Evolutionary conservation across 2,329 filamentous ascomycete species (phyloP), one percentile per base, ranked within the genome.

Genomic region (Eurotiales sp.): DNA sequence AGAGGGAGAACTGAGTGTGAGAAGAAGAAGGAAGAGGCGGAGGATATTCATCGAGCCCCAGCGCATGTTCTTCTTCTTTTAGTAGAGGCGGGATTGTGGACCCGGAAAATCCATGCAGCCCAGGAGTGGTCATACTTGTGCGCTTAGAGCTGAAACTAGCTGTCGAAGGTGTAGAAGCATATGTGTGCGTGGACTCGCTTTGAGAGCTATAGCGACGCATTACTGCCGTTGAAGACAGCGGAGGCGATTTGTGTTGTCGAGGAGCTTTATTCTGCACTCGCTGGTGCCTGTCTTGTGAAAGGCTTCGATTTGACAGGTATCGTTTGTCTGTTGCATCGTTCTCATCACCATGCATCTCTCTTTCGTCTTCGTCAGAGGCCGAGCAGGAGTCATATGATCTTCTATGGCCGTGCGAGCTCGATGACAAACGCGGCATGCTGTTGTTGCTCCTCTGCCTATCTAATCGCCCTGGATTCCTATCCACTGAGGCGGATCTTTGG

Each of bases 171-270:
- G 61, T 56, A 3, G 58, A 58, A 11, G 65, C 62, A n/a, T 61
- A 61, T 19, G 54, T 55, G 27, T 42, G 36, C 15, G 48, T 43
- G n/a, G 50, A 53, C 22, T 42, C 59, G 52, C 65, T 69, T 45
- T 69, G 67, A 12, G 56, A 46, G 41, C 67, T 70, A 46, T 56
- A 55, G 11, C 63, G 65, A 11, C 67, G 66, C 67, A 69, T 70
- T 15, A 66, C 62, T 14, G 67, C 67, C 2, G 67, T 70, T 6
- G 69, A 63, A 3, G 67, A 66, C 27, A 70, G 55, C 6, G 67
- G 65, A 12, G 67, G 66, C 4, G 67, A 69, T 56, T 62, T 68
- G 8, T 65, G 60, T 8, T 61, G 58, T 30, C 40, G 45, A 43
- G 15, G 32, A 41, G 32, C 39, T 19, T 30, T 1, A 55, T 52